Evolutionary conservation across 2,329 filamentous ascomycete species (phyloP), one percentile per base, ranked within the genome.

Genomic region (Curvularia lunata): DNA sequence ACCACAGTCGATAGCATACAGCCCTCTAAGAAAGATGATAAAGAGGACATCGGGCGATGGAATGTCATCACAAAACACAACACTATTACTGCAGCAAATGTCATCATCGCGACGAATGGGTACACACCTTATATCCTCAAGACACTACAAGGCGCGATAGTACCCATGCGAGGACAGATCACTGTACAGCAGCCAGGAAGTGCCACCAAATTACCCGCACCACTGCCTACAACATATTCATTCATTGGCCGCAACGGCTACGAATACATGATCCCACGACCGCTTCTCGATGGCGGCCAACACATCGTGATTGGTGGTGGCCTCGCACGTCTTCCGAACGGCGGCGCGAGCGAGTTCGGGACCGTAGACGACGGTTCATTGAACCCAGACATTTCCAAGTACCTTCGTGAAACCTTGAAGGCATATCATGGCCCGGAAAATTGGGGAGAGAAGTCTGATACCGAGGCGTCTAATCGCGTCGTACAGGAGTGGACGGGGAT

Each of bases 201-300:
- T 51, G 74, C 21, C 63, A 77, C 47, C 71, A 79, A 10, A 45
- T 60, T 66, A 61, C 79, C 81, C 2, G 56, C 54, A 1, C 70
- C 80, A 10, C 66, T 86, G 27, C 70, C 75, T 5, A 80, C 78
- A 2, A 86, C 86, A 1, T 89, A 87, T 65, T 86, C 82, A 19
- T 86, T 90, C 62, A 83, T 88, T 25, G 86, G 86, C 67, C 78
- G 79, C 1, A 74, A 77, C 23, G 85, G 87, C 0, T 89, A 87
- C 67, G 88, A 90, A 59, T 91, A 90, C 72, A 85, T 90, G 81
- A 84, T 90, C 8, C 81, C 84, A 1, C 80, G 85, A 1, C 82
- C 83, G 0, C 45, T 69, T 0, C 18, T 63, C 3, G 56, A 63
- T 1, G 69, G 66, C 5, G 75, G 72, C 2, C 82, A 84, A 25